phyloP scores from a whole-genome alignment of 192 early-diverging fungal genomes.

The Coemansia sp. region DNA sequence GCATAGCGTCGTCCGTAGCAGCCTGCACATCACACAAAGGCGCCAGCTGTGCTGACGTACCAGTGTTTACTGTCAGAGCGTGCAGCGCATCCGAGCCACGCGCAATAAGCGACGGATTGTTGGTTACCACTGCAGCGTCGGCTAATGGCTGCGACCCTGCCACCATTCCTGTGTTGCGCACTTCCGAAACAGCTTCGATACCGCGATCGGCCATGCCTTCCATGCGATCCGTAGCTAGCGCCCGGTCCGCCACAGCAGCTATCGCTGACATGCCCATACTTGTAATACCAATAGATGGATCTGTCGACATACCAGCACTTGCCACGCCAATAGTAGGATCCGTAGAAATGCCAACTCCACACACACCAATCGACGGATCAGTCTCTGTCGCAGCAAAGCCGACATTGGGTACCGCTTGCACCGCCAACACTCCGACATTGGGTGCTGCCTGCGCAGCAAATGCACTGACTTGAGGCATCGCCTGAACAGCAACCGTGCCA shows the following conservation, averaged over 20 bases:
- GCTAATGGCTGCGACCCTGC: slow-evolving; percentile 14
- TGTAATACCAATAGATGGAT: slow-evolving; percentile 4
- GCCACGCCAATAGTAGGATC: slow-evolving; percentile 15
- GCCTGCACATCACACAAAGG: slow-evolving; percentile 18
- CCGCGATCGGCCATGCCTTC: slow-evolving; percentile 14
- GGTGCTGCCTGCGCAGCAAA: background rate
- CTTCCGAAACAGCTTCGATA: slow-evolving; percentile 15
- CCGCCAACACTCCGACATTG: background rate
- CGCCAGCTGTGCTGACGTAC: slow-evolving; percentile 6
- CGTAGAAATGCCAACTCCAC: background rate
- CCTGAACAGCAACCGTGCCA: background rate
- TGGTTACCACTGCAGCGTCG: slow-evolving; percentile 23
- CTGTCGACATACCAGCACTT: background rate
- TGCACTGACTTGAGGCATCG: background rate
- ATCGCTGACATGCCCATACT: background rate
- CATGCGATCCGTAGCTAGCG: slow-evolving; percentile 24
- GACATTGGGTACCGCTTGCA: background rate
- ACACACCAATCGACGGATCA: slow-evolving; percentile 13
- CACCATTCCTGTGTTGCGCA: slow-evolving; percentile 8
- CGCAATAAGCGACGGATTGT: slow-evolving; percentile 18
- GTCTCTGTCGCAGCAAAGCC: background rate
- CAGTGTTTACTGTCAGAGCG: slow-evolving; percentile 2
- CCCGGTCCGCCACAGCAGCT: background rate
- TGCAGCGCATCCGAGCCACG: slow-evolving; percentile 24
- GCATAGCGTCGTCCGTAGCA: slow-evolving; percentile 21